phyloP scores from a whole-genome alignment of 176 grass and related monocot genomes.

The Musa schizocarpa region DNA sequence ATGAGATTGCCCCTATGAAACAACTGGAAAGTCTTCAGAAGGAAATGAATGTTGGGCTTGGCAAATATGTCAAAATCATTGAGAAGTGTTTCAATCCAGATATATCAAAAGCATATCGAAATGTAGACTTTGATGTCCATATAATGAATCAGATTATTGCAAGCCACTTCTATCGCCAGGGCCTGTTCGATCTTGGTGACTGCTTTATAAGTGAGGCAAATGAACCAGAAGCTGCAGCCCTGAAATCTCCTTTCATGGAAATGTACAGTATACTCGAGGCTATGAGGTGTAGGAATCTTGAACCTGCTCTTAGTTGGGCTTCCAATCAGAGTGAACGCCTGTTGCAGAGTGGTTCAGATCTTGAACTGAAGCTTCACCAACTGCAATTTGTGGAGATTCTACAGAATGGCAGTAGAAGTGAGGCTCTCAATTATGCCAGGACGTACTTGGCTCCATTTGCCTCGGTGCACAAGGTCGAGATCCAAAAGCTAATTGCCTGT shows the following conservation, averaged over 20 bases:
- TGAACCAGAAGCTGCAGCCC: conserved; percentile 29
- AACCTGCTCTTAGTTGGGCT: conserved; percentile 69
- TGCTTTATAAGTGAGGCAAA: conserved; percentile 45
- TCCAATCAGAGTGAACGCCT: conserved; percentile 47
- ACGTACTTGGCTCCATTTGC: conserved; percentile 47
- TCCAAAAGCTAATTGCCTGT: conserved; percentile 67
- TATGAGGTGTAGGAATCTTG: conserved; percentile 63
- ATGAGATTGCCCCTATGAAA: conserved; percentile 34
- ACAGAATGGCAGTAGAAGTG: conserved; percentile 33
- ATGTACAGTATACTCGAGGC: conserved; percentile 75
- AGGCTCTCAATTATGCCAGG: conserved; percentile 57
- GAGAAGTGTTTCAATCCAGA: conserved; percentile 76
- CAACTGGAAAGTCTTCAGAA: conserved; percentile 71
- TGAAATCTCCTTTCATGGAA: conserved; percentile 65
- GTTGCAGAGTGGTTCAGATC: conserved; percentile 48
- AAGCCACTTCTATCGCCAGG: conserved; percentile 70
- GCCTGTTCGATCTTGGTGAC: conserved; percentile 75
- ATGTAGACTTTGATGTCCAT: conserved; percentile 55
- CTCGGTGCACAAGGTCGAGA: conserved; percentile 29
- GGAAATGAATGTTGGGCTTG: conserved; percentile 56
- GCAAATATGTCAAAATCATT: conserved; percentile 59
- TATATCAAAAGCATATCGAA: conserved; percentile 76
- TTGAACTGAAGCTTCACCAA: conserved; percentile 78
- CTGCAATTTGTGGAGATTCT: conserved; percentile 81
- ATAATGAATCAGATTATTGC: conserved; percentile 68